Percentiles rank a stretch among this genome's conserved stretches.
These are phyloP conservation scores for Leccinum uliginosum DNA, from an alignment of 768 basidiomycete genomes.

Conservation along the genomic window DNA sequence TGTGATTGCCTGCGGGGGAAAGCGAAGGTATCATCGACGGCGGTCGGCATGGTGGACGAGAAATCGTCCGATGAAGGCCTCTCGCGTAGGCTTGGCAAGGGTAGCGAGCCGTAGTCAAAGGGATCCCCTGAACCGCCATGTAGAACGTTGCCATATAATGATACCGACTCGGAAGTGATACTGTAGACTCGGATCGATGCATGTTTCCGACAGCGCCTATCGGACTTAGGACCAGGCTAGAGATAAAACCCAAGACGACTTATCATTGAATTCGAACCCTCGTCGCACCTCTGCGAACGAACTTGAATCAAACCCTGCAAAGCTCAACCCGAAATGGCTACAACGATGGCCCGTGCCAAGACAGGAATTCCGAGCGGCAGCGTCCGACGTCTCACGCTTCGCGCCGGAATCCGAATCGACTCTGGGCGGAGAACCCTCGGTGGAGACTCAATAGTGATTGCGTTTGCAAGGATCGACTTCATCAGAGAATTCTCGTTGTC, in stretches of 20 bases:
- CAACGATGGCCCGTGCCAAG: conserved; percentile 30
- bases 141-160: conserved; percentile 69
- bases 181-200: conserved; percentile 70
- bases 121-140: conserved; percentile 65
- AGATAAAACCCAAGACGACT: conserved; percentile 66
- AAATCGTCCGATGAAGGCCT: conserved; percentile 58
- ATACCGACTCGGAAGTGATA: conserved; percentile 75
- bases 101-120: conserved; percentile 56
- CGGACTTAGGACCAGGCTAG: conserved; percentile 38
- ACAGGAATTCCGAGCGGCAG: conserved; percentile 12
- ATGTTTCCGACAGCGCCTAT: conserved; percentile 40
- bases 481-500: conserved; percentile 51
- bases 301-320: conserved; percentile 65
- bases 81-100: conserved; percentile 45
- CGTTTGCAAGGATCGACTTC: conserved; percentile 51
- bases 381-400: conserved; percentile 27
- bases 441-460: conserved; percentile 35
- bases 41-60: conserved; percentile 47
- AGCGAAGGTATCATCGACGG: conserved; percentile 71
- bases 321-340: conserved; percentile 53
- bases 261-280: conserved; percentile 68
- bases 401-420: conserved; percentile 43
- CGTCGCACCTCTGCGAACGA: conserved; percentile 80
- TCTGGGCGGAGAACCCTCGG: conserved; percentile 34
- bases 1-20: conserved; percentile 42